Percentiles rank a stretch among this genome's conserved stretches.
Conservation (phyloP, 2,329 filamentous ascomycete species). For the Botrytis galanthina region DNA sequence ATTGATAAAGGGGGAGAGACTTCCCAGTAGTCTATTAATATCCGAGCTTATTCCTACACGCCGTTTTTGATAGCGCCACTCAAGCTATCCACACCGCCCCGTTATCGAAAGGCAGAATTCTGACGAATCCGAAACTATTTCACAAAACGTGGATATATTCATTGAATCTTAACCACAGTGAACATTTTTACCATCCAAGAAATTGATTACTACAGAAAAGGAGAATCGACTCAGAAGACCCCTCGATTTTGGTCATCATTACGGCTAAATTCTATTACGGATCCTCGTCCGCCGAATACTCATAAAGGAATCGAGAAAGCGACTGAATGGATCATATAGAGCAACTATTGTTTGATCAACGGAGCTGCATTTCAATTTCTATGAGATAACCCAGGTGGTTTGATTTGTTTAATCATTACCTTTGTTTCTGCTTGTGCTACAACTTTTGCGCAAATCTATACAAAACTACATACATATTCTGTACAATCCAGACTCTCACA, state of each 20-base stretch:
- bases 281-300: neutral
- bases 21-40: neutral
- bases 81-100: constrained; percentile 11
- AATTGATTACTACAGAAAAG: neutral
- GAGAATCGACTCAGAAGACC: neutral
- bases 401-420: neutral
- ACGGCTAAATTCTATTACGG: neutral
- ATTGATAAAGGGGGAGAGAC: neutral
- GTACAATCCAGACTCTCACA: constrained; percentile 24
- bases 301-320: constrained; percentile 1
- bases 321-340: constrained; percentile 35
- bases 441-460: neutral
- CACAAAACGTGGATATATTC: constrained; percentile 2
- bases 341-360: constrained; percentile 32
- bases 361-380: constrained; percentile 33
- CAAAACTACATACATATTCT: neutral
- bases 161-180: neutral
- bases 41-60: neutral
- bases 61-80: neutral
- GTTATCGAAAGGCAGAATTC: neutral
- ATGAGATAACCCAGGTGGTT: constrained; percentile 24
- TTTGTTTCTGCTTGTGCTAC: neutral
- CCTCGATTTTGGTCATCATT: neutral
- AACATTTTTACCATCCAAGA: neutral
- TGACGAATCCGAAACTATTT: constrained; percentile 5